Base-by-base conservation (phyloP, 495 filamentous ascomycete species). In the Penicillium diatomitis region DNA sequence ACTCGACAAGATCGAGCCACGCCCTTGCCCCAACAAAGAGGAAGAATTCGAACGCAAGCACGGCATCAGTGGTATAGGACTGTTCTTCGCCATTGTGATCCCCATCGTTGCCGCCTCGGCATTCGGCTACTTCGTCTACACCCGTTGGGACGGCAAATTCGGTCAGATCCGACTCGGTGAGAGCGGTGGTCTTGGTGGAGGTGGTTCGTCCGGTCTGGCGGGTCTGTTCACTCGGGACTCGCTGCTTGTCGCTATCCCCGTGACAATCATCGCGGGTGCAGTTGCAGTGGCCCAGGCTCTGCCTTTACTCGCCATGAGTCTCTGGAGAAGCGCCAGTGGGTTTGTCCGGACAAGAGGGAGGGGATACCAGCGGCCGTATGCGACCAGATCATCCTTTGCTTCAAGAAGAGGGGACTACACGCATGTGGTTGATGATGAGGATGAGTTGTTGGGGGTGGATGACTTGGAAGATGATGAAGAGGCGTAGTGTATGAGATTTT, bases 391-490 rank as follows among this genome's bases (percentile, higher is more conserved):
- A 48, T 86, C 84, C 28, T 97, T 97, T 67, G 84, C 87, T 27
- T 82, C 88, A 45, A 85, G 86, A 6, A 75, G 86, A 44, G 82
- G 87, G 5, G 88, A 95, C 61, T 98, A 96, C 65, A 79, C 81
- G 9, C 75, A 85, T 63, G 87, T 95, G 38, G 88, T 90, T 61
- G 83, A 88, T 50, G 92, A 98, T 63, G 92, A 96, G 67, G 91
- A 91, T 48, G 89, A 95, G 68, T 67, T 96, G 59, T 71, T 97
- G 28, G 91, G 91, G 1, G 87, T 88, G 50, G 92, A 95, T 50
- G 90, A 91, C 3, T 86, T 87, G 49, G 92, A 95, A 44, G 94
- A 92, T 50, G 92, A 95, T 41, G 92, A 96, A 60, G 90, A 96
- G 51, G 78, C 82, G 42, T 86, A 69, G 37, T 29, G 32, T 8